Conservation (phyloP, 257 asterid species). For the Solanum etuberosum region DNA sequence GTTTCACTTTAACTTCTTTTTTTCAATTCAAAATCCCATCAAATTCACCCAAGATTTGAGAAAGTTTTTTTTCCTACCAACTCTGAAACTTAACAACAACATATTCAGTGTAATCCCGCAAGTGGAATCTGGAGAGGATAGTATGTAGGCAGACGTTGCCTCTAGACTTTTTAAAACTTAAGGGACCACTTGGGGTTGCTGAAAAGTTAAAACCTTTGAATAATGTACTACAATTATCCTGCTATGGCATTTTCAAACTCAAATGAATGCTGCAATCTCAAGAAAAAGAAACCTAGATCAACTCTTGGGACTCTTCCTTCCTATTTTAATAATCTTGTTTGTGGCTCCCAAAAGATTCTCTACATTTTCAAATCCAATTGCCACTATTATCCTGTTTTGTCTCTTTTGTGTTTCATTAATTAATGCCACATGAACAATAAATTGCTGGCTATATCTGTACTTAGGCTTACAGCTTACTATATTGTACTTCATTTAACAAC, state of each 20-base stretch:
- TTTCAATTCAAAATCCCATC: slow-evolving; percentile 18
- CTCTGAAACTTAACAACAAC: background rate
- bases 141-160: background rate
- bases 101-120: accelerated
- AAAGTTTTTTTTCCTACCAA: slow-evolving; percentile 1
- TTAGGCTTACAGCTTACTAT: background rate
- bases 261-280: background rate
- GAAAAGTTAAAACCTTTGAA: background rate
- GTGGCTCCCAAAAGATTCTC: background rate
- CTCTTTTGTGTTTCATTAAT: background rate
- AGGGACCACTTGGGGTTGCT: background rate
- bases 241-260: background rate
- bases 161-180: background rate
- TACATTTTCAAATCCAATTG: background rate
- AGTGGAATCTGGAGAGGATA: background rate
- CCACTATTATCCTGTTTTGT: background rate
- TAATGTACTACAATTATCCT: background rate
- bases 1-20: slow-evolving; percentile 11
- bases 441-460: background rate
- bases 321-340: background rate
- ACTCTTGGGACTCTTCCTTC: background rate
- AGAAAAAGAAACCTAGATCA: background rate
- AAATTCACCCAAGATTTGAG: background rate
- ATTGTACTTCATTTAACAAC: background rate
- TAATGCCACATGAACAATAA: background rate